phyloP scores from a whole-genome alignment of 805 yeast species.

The Candida saitoana region DNA sequence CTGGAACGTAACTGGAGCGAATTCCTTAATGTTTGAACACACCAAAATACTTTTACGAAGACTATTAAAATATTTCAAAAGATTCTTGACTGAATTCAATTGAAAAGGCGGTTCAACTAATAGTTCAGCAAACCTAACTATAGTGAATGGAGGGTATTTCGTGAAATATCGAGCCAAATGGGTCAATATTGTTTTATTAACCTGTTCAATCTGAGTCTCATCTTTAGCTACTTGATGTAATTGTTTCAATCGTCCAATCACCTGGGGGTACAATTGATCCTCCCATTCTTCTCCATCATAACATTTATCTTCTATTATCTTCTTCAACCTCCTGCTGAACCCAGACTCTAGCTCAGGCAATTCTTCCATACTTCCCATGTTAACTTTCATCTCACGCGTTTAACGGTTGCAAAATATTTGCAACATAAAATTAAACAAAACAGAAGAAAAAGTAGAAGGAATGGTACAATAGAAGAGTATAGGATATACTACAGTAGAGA shows the following conservation, averaged over 20 bases:
- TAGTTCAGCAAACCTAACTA: constrained; percentile 45
- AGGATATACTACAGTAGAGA: no score
- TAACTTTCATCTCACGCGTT: no score
- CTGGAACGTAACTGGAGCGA: constrained; percentile 15
- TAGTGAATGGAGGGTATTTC: constrained; percentile 44
- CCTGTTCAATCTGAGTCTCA: neutral
- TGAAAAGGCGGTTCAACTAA: constrained; percentile 39
- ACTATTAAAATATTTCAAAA: constrained; percentile 44
- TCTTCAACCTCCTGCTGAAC: neutral
- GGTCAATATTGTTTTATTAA: constrained; percentile 26
- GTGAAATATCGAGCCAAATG: constrained; percentile 25
- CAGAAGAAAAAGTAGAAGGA: neutral
- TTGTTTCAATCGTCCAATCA: constrained; percentile 7
- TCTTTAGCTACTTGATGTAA: constrained; percentile 7
- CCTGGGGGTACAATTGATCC: constrained; percentile 8
- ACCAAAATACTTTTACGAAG: constrained; percentile 29
- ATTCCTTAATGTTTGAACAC: constrained; percentile 25
- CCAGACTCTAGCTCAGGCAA: neutral
- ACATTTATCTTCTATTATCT: neutral
- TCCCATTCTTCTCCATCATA: constrained; percentile 10
- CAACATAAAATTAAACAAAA: neutral
- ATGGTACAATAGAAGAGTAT: neutral
- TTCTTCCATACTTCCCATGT: neutral
- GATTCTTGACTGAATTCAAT: constrained; percentile 20
- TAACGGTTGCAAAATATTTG: neutral